Conservation (phyloP, 805 yeast genomes). For the Lachancea meyersii region DNA sequence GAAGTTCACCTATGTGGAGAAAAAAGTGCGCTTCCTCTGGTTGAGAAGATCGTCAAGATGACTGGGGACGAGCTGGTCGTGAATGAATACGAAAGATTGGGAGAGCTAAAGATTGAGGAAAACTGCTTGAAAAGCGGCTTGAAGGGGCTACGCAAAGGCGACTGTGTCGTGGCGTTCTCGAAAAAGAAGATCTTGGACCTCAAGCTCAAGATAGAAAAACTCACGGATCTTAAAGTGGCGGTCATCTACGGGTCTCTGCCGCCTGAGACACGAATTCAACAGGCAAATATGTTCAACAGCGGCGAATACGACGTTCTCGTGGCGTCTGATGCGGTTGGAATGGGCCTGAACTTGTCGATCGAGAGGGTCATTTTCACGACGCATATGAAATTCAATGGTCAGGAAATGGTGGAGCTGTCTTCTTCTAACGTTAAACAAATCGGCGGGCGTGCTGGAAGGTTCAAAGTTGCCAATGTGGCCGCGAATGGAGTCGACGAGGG, state of each 20-base stretch:
- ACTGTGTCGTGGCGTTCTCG: constrained; percentile 84
- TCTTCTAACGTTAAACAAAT: constrained; percentile 79
- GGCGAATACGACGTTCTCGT: constrained; percentile 77
- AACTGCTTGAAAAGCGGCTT: constrained; percentile 33
- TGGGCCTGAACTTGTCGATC: constrained; percentile 89
- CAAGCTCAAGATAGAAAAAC: constrained; percentile 62
- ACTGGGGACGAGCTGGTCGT: constrained; percentile 82
- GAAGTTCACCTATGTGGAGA: constrained; percentile 95
- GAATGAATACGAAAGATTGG: constrained; percentile 66
- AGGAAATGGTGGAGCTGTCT: constrained; percentile 40
- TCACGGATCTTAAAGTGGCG: constrained; percentile 64
- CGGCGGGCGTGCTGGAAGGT: constrained; percentile 95
- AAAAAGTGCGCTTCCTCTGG: constrained; percentile 66
- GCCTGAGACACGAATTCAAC: constrained; percentile 85
- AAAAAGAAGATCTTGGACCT: constrained; percentile 62
- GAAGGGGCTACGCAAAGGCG: constrained; percentile 48
- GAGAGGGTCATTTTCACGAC: constrained; percentile 72
- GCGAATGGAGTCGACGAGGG: constrained; percentile 9
- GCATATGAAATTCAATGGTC: constrained; percentile 66
- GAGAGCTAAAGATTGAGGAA: constrained; percentile 55
- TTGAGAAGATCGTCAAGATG: constrained; percentile 48
- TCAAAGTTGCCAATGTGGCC: constrained; percentile 34
- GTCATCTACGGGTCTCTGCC: constrained; percentile 94
- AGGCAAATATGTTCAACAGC: constrained; percentile 72
- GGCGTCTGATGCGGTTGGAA: constrained; percentile 96